Percentiles rank a stretch among this genome's conserved stretches.
These are phyloP conservation scores for Colletotrichum melonis DNA, from an alignment of 2,329 filamentous ascomycete genomes.

Conservation along the genomic window DNA sequence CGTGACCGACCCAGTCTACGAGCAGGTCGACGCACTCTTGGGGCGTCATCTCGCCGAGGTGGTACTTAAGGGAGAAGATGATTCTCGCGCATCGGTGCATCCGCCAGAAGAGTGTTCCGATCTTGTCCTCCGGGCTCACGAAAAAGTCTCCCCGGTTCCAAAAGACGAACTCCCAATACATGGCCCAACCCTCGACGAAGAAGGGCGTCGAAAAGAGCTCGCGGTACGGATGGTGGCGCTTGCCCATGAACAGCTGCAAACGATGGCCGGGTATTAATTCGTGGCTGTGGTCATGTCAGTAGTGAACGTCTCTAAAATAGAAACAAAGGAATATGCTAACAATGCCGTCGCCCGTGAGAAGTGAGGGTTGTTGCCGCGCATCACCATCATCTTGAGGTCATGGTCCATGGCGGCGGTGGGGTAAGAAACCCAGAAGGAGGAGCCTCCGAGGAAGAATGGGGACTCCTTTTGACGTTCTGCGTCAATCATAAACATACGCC, in stretches of 20 bases:
- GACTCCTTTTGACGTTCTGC: conserved; percentile 63
- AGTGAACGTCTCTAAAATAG: no score
- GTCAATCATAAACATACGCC: conserved; percentile 68
- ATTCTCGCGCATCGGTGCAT: conserved; percentile 72
- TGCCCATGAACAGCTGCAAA: conserved; percentile 62
- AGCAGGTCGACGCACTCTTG: conserved; percentile 67
- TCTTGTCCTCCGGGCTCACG: conserved; percentile 59
- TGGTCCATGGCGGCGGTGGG: conserved; percentile 64
- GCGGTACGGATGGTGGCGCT: conserved; percentile 60
- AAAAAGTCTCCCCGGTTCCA: conserved; percentile 66
- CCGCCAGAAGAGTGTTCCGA: conserved; percentile 71
- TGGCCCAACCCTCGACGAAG: conserved; percentile 70
- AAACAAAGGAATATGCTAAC: no score
- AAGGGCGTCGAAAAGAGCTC: conserved; percentile 67
- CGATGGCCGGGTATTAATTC: conserved; percentile 71
- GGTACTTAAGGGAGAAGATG: conserved; percentile 68
- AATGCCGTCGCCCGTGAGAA: conserved; percentile 70
- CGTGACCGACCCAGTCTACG: conserved; percentile 67
- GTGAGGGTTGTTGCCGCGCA: conserved; percentile 69
- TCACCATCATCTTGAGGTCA: conserved; percentile 67
- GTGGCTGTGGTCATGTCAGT: conserved; percentile 45
- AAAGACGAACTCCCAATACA: conserved; percentile 71
- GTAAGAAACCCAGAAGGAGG: conserved; percentile 65
- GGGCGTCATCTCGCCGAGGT: conserved; percentile 64
- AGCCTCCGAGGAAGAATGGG: conserved; percentile 70